Conservation (phyloP, 805 yeast species). For the Ogataea paraovalis region DNA sequence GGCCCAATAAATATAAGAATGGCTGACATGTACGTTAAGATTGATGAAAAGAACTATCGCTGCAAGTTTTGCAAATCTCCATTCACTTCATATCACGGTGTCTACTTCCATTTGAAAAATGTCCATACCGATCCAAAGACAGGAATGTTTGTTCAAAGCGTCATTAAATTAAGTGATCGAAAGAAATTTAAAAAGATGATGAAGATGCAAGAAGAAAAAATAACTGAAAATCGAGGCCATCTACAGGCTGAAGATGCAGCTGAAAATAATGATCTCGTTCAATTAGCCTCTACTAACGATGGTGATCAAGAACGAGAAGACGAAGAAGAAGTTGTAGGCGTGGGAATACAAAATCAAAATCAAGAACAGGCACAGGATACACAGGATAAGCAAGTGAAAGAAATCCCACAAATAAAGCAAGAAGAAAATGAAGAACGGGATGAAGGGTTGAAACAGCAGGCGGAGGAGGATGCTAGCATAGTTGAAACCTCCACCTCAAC, state of each 20-base stretch:
- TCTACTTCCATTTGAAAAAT: slow-evolving; percentile 22
- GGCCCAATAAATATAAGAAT: slow-evolving; percentile 15
- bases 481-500: no score
- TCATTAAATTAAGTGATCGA: slow-evolving; percentile 10
- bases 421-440: neutral
- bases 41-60: slow-evolving; percentile 11
- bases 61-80: slow-evolving; percentile 17
- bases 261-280: neutral
- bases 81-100: slow-evolving; percentile 22
- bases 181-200: slow-evolving; percentile 3
- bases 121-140: slow-evolving; percentile 18
- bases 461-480: no score
- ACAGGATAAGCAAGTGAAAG: neutral
- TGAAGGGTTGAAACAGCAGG: no score
- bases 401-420: neutral
- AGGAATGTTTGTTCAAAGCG: slow-evolving; percentile 13
- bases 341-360: no score
- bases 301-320: neutral
- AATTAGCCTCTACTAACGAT: neutral
- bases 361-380: no score
- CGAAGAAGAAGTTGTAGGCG: neutral
- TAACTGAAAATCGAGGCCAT: neutral
- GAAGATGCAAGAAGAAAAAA: neutral
- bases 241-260: slow-evolving; percentile 1
- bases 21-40: slow-evolving; percentile 18